Percentiles rank a stretch among this genome's conserved stretches.
phyloP scores from a whole-genome alignment of 257 asterid species.

The Paraleonurus japonicus region DNA sequence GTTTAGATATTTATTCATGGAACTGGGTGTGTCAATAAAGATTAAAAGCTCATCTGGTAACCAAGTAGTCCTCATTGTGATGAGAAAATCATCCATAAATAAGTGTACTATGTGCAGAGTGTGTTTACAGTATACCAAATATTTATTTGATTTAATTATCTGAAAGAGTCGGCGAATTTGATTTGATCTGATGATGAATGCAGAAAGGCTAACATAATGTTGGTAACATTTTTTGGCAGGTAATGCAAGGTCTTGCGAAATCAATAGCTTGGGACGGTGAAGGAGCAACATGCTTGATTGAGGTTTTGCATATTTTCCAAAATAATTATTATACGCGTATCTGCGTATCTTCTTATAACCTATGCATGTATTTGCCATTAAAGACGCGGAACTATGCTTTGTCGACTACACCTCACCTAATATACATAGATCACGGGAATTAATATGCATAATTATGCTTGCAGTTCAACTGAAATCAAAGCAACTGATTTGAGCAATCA shows the following conservation, averaged over 20 bases:
- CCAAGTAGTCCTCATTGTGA: slow-evolving; percentile 15
- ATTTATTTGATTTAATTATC: not conserved
- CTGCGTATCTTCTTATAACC: not conserved
- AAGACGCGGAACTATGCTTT: not conserved
- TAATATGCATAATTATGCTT: not conserved
- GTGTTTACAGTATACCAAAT: too few relatives aligned
- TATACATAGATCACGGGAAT: not conserved
- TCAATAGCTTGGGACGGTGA: slow-evolving; percentile 99
- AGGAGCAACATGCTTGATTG: slow-evolving; percentile 98
- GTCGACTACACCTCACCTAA: not conserved
- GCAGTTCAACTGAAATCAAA: not conserved
- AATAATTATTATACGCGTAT: not conserved
- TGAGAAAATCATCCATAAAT: not conserved
- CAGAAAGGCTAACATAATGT: slow-evolving; percentile 7
- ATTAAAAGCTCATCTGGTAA: not conserved
- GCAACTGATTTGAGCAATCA: not conserved
- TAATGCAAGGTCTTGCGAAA: slow-evolving; percentile 98
- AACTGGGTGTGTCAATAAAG: not conserved
- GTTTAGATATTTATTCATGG: not conserved
- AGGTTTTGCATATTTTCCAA: slow-evolving; percentile 51
- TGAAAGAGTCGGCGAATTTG: not conserved
- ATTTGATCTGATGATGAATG: not conserved
- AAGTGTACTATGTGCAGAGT: slow-evolving; percentile 8
- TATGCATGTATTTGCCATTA: not conserved
- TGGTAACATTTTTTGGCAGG: slow-evolving; percentile 46